Percentiles rank a stretch among this genome's conserved stretches.
Evolutionary conservation across 371 early-diverging fungal genomes (phyloP).

Genomic region (Apophysomyces variabilis): DNA sequence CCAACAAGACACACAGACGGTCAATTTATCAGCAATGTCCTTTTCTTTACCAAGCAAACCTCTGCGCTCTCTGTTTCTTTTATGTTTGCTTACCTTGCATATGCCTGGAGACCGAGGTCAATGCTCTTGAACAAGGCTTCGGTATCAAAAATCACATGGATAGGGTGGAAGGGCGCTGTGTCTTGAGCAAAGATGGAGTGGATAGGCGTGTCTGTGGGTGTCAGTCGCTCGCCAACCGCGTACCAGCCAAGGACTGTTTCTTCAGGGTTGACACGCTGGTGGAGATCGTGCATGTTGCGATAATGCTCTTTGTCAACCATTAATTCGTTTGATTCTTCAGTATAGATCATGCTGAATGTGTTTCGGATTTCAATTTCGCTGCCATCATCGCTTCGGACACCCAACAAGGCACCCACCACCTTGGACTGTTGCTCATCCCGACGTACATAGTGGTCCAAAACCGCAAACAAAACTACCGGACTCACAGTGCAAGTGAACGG

Average conservation of each 20-base stretch:
- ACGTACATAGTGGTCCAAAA: conserved; percentile 91
- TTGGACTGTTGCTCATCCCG: conserved; percentile 81
- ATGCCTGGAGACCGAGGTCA: conserved; percentile 78
- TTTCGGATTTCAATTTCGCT: conserved; percentile 86
- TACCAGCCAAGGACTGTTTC: conserved; percentile 96
- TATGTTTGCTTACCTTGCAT: conserved; percentile 56
- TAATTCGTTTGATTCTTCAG: conserved; percentile 67
- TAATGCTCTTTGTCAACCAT: conserved; percentile 91
- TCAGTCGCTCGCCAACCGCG: conserved; percentile 73
- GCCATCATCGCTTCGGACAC: conserved; percentile 85
- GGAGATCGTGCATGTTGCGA: conserved; percentile 82
- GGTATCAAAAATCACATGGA: conserved; percentile 89
- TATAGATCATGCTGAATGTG: conserved; percentile 86
- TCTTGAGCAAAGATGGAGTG: conserved; percentile 89
- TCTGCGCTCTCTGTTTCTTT: too few species aligned
- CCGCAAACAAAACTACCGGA: conserved; percentile 91
- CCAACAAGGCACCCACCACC: conserved; percentile 90
- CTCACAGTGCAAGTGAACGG: conserved; percentile 69
- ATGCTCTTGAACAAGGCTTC: conserved; percentile 67
- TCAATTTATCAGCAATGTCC: too few species aligned
- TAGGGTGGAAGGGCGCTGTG: conserved; percentile 79
- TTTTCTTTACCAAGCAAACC: too few species aligned
- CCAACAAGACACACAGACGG: neutral
- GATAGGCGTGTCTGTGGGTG: conserved; percentile 79
- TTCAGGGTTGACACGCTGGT: conserved; percentile 87